Base-by-base conservation (phyloP, 768 basidiomycete species). In the Russula earlei region DNA sequence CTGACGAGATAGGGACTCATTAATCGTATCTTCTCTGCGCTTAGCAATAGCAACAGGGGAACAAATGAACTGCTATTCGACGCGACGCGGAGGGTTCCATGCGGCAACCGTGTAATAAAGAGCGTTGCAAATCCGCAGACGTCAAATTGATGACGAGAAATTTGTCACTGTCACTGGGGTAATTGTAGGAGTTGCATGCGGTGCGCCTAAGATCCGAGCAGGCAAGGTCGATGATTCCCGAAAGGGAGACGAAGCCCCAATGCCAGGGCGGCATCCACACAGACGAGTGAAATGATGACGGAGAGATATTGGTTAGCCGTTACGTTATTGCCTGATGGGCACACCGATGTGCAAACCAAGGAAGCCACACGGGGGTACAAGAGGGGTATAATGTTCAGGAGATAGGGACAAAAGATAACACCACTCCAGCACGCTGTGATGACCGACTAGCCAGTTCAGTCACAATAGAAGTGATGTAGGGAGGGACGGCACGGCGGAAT, bases 181-280 rank as follows among this genome's bases (percentile, higher is more conserved):
- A 57, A 42, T 42, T 52, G 51, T 52, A 42, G 51, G 56, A 27
- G 36, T 19, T n/a, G 24, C 56, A 52, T n/a, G 56, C 38, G 40
- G 51, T 52, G 38, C 51, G 27, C 7, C 20, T 52, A 52, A 48
- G 56, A 57, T 57, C 56, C 56, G 56, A 47, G 50, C 33, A 42
- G 29, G 33, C 29, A 7, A 7, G 29, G 33, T 19, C 11, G 22
- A 20, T 46, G 37, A 46, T 33, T 24, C 27, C 27, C 43, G 34
- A 36, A 34, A 19, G 34, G 38, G 55, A 19, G 54, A 56, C 43
- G 36, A 44, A 29, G 14, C 14, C 41, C 33, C n/a, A 37, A 24
- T 48, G 46, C n/a, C 46, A 55, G 54, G 46, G 15, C 49, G 42
- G 49, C 49, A 50, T 38, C n/a, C n/a, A n/a, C n/a, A 45, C 19